Percentiles rank a stretch among this genome's conserved stretches.
Conservation (phyloP, 257 asterid species). For the Catharanthus roseus region DNA sequence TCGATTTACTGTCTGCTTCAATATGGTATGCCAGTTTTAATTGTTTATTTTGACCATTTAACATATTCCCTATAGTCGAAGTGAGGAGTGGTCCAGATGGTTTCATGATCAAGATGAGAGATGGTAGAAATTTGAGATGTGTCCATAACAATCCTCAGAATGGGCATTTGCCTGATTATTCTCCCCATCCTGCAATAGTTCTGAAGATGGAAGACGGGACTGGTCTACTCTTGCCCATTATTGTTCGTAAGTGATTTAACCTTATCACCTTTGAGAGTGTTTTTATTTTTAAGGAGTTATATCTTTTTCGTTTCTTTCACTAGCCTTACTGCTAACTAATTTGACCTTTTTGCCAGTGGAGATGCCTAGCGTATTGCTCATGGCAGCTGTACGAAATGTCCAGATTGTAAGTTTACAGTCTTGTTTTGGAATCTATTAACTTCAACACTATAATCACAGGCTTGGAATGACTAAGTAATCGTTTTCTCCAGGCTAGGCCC, state of each 20-base stretch:
- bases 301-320: constrained; percentile 1
- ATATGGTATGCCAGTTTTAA: neutral
- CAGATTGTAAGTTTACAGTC: constrained; percentile 58
- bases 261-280: neutral
- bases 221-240: constrained; percentile 87
- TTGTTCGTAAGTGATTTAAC: constrained; percentile 56
- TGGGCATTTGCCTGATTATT: constrained; percentile 68
- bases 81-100: constrained; percentile 94
- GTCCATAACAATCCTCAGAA: constrained; percentile 79
- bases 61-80: constrained; percentile 46
- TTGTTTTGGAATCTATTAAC: constrained; percentile 10
- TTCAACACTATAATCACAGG: neutral
- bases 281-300: neutral
- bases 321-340: constrained; percentile 6
- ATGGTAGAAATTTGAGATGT: constrained; percentile 73
- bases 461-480: constrained; percentile 10
- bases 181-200: constrained; percentile 97
- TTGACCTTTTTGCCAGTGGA: constrained; percentile 63
- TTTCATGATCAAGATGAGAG: constrained; percentile 96
- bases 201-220: constrained; percentile 97
- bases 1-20: too few relatives aligned
- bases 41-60: neutral
- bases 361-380: constrained; percentile 93
- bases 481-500: constrained; percentile 71
- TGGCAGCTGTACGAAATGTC: constrained; percentile 96